Evolutionary conservation across 208 protist species (phyloP), one percentile per base, ranked within the genome.

Genomic region (Trichomonas gallinae): DNA sequence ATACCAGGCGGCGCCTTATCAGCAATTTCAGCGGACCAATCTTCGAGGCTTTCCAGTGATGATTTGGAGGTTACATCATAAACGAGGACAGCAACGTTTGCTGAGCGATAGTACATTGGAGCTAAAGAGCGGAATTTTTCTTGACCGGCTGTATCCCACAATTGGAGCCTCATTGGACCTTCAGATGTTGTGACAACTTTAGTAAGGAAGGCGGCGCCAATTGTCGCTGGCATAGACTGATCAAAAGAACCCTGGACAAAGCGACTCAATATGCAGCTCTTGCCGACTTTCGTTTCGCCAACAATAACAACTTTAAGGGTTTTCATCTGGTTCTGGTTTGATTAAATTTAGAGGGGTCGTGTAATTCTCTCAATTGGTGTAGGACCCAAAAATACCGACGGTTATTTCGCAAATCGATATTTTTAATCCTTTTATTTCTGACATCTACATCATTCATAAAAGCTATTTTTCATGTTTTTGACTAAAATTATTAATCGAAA

Each of bases 121-220:
- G 87, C 87, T 17, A 93, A 31, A 0, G 87, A 93, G 6, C 87
- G 40, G n/a, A 93, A 93, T 51, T 93, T 48, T 51, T 93, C 87
- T 93, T 93, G 87, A 17, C 87, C 87, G 2, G 87, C 87, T 51
- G 87, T 93, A 93, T 93, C 87, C 87, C 87, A 93, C 9, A 93
- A 42, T 26, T 93, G 87, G 46, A 93, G 87, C 8, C 87, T 42
- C 8, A 93, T 44, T 34, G 42, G 42, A 15, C 87, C 87, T 89
- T 44, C 38, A 38, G 40, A n/a, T 34, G 87, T 93, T 89, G 23
- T n/a, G 13, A 93, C 46, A 93, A 93, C 44, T 42, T 93, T 93
- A 34, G 44, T 93, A 38, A 93, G 31, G 31, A 93, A 93, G 17
- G 87, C 87, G 15, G 87, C 87, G 9, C 87, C 87, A 51, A 93